These are phyloP conservation scores for Tricholoma flavovirens DNA, from an alignment of 768 basidiomycete species.

Conservation along the genomic window DNA sequence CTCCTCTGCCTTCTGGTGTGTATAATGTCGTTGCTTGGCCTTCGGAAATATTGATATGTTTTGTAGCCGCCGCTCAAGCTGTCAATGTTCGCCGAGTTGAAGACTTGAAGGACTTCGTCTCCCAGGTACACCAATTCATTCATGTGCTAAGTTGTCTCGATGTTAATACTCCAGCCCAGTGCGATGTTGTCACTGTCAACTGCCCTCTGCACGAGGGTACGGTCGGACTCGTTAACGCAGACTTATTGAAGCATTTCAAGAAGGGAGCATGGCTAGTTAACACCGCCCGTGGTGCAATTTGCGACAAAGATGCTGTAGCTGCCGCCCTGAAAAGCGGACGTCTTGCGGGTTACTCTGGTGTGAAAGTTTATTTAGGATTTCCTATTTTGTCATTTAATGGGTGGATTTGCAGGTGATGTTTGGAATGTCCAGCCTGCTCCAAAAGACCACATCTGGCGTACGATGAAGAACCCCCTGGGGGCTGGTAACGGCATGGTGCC, in stretches of 20 bases:
- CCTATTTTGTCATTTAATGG: background rate
- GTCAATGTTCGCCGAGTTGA: slow-evolving; percentile 71
- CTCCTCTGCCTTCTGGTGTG: slow-evolving; percentile 58
- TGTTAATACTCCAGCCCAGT: slow-evolving; percentile 27
- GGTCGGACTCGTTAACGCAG: slow-evolving; percentile 70
- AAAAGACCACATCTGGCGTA: slow-evolving; percentile 81
- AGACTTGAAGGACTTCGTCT: slow-evolving; percentile 51
- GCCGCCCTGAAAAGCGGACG: slow-evolving; percentile 73
- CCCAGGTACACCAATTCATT: background rate
- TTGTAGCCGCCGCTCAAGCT: slow-evolving; percentile 53
- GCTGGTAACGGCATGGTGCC: slow-evolving; percentile 90
- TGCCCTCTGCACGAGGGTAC: slow-evolving; percentile 86
- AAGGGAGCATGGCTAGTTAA: slow-evolving; percentile 91
- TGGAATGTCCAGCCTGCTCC: slow-evolving; percentile 89
- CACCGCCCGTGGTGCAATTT: slow-evolving; percentile 90
- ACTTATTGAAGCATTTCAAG: slow-evolving; percentile 85
- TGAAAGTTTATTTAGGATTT: background rate
- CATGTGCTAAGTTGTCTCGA: too few relatives aligned
- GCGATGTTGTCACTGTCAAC: slow-evolving; percentile 84
- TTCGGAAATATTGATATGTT: background rate
- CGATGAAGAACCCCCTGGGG: slow-evolving; percentile 71
- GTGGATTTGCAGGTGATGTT: slow-evolving; percentile 46
- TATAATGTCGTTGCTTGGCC: background rate
- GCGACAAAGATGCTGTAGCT: slow-evolving; percentile 76
- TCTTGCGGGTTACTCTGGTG: slow-evolving; percentile 51